These are phyloP conservation scores for Podospora tetraspora DNA, from an alignment of 495 filamentous ascomycete species.

Conservation along the genomic window DNA sequence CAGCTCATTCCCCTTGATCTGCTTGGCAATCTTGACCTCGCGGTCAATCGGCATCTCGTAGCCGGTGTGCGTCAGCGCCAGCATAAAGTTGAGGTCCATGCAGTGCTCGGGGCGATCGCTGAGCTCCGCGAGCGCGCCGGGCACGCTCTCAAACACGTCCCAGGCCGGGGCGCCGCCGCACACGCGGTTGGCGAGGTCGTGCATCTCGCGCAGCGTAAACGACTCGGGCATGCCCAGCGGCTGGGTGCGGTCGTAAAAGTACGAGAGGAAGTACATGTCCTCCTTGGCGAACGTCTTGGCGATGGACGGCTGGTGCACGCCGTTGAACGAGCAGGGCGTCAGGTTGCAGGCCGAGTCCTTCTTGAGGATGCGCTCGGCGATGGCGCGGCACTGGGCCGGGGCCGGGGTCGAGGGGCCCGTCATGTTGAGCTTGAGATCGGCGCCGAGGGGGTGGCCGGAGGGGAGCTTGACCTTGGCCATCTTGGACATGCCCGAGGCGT, in stretches of 20 bases:
- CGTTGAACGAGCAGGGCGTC: conserved; percentile 94
- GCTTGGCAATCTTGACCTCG: conserved; percentile 96
- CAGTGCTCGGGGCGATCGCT: conserved; percentile 79
- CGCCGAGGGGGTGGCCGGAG: conserved; percentile 56
- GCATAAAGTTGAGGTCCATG: conserved; percentile 92
- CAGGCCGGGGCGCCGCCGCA: conserved; percentile 74
- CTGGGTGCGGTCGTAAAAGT: conserved; percentile 90
- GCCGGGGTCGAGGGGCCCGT: conserved; percentile 70
- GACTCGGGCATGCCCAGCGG: conserved; percentile 93
- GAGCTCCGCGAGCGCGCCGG: conserved; percentile 69
- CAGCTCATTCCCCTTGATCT: conserved; percentile 93
- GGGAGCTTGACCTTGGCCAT: conserved; percentile 62
- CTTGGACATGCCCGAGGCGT: conserved; percentile 69
- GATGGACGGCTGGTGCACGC: conserved; percentile 87
- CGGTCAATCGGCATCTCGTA: conserved; percentile 97
- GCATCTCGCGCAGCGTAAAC: conserved; percentile 82
- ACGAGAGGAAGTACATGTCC: conserved; percentile 94
- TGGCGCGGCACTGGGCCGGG: conserved; percentile 77
- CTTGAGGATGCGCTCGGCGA: conserved; percentile 84
- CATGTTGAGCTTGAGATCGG: conserved; percentile 68
- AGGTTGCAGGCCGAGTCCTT: conserved; percentile 80
- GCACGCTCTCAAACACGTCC: conserved; percentile 69
- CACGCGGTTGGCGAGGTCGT: conserved; percentile 75
- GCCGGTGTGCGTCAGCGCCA: conserved; percentile 84
- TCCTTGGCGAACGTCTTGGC: conserved; percentile 88